A percentile compares a stretch with the other conserved stretches of the same genome.
Conservation (phyloP, 2,329 filamentous ascomycete genomes). For the Cryoendolithus antarcticus region DNA sequence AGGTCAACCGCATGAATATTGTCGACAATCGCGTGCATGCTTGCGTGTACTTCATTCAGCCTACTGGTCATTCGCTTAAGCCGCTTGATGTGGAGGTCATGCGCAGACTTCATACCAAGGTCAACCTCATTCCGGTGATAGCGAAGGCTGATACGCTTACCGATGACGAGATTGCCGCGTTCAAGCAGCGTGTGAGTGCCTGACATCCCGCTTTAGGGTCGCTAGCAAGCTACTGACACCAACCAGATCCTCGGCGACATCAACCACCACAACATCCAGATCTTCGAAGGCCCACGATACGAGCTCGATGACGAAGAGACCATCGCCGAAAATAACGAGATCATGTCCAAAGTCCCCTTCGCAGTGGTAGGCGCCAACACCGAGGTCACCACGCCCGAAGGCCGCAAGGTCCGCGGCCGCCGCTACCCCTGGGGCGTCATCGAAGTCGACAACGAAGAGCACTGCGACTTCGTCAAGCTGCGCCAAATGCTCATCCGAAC, state of each 20-base stretch:
- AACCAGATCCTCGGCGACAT: slow-evolving; percentile 87
- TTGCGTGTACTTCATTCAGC: slow-evolving; percentile 99
- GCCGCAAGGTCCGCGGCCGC: slow-evolving; percentile 89
- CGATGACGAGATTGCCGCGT: slow-evolving; percentile 84
- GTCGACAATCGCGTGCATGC: slow-evolving; percentile 98
- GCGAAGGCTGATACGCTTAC: slow-evolving; percentile 97
- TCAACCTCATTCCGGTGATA: slow-evolving; percentile 98
- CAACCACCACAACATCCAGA: slow-evolving; percentile 92
- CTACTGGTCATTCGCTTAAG: slow-evolving; percentile 95
- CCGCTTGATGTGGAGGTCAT: slow-evolving; percentile 98
- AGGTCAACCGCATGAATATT: slow-evolving; percentile 99
- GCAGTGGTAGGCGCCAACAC: slow-evolving; percentile 94
- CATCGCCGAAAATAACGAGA: slow-evolving; percentile 99
- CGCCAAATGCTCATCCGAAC: slow-evolving; percentile 99
- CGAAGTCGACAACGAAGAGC: slow-evolving; percentile 98
- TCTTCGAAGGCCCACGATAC: slow-evolving; percentile 96
- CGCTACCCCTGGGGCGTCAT: slow-evolving; percentile 97
- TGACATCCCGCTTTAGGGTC: no score
- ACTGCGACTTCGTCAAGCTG: slow-evolving; percentile 99
- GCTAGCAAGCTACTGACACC: slow-evolving; percentile 8
- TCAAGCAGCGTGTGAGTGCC: slow-evolving; percentile 76
- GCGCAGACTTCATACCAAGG: slow-evolving; percentile 98
- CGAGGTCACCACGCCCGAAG: slow-evolving; percentile 82
- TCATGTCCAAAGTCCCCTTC: slow-evolving; percentile 99
- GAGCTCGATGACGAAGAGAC: slow-evolving; percentile 99